Evolutionary conservation across 2,329 filamentous ascomycete species (phyloP), one percentile per base, ranked within the genome.

Genomic region (Ophiocordyceps camponoti-rufipedis): DNA sequence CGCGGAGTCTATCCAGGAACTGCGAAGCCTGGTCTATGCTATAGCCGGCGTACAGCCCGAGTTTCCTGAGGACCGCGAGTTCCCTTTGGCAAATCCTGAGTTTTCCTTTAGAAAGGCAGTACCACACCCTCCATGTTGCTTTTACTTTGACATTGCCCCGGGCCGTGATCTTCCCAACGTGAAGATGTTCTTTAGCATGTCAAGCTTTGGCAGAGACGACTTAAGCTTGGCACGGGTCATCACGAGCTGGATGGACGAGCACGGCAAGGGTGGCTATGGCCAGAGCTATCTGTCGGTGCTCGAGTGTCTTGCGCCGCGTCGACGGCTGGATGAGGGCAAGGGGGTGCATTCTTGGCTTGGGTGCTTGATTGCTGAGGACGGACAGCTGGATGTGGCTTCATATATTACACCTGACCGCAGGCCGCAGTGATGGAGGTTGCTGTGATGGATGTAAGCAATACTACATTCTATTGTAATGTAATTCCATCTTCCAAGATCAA

Each of bases 271-370:
- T 16, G 23, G 42, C 9, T 45, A 47, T 32, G 10, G 46, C 31
- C 16, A 45, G 11, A 13, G 38, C 28, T 47, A 45, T 19, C 40
- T 45, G 1, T 16, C n/a, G 23, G 42, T 48, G 45, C 28, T 48
- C 13, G 32, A 48, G n/a, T 14, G 18, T 11, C 29, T 48, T 4
- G 31, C 43, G 14, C n/a, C 31, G 9, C 43, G 45, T 19, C 43
- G 47, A 32, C 31, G 33, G 8, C 45, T 48, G 4, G 45, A 35
- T n/a, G 44, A 47, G n/a, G 43, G 45, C 19, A 48, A 48, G 29
- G 47, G 47, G 4, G 28, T 48, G 18, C 45, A 48, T 12, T 40
- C 38, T 6, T 47, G 45, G 19, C 46, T 48, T 18, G 40, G 38
- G 28, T 44, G 44, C 41, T 23, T 42, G 23, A 41, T 45, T 32